phyloP scores from a whole-genome alignment of 148 eudicot genomes.

The Vaccinium macrocarpon region DNA sequence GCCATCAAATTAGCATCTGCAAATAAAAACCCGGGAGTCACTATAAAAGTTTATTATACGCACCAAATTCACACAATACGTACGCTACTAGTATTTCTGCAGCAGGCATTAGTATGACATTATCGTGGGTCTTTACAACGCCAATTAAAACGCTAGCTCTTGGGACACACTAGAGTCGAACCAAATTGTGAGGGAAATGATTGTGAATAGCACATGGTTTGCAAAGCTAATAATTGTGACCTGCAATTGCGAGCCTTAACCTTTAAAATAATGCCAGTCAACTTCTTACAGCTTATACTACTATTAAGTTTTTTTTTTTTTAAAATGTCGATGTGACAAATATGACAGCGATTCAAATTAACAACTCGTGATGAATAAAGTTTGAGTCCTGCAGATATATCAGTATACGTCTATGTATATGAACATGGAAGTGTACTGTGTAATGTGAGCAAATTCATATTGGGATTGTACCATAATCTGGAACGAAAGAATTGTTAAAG shows the following conservation, averaged over 20 bases:
- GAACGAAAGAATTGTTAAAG: neutral
- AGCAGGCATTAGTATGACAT: neutral
- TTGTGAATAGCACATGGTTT: neutral
- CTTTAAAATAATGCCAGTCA: neutral
- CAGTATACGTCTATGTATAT: too few species aligned
- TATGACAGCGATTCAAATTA: neutral
- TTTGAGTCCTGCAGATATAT: too few species aligned
- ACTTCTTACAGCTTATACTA: neutral
- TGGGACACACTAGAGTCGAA: neutral
- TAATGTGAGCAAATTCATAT: neutral
- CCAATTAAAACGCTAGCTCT: neutral
- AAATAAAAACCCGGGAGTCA: neutral
- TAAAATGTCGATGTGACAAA: neutral
- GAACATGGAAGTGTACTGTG: neutral
- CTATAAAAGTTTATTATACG: neutral
- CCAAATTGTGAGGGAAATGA: neutral
- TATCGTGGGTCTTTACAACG: too few species aligned
- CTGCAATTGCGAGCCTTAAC: neutral
- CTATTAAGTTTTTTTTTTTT: too few species aligned
- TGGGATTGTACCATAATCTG: conserved; percentile 33
- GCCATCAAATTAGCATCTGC: conserved; percentile 50
- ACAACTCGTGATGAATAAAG: too few species aligned
- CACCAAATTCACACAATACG: too few species aligned
- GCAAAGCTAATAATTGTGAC: neutral
- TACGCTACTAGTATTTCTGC: too few species aligned